Percentiles rank a stretch among this genome's conserved stretches.
These are phyloP conservation scores for Tricladium varicosporioides DNA, from an alignment of 2,329 filamentous ascomycete species.

Conservation along the genomic window DNA sequence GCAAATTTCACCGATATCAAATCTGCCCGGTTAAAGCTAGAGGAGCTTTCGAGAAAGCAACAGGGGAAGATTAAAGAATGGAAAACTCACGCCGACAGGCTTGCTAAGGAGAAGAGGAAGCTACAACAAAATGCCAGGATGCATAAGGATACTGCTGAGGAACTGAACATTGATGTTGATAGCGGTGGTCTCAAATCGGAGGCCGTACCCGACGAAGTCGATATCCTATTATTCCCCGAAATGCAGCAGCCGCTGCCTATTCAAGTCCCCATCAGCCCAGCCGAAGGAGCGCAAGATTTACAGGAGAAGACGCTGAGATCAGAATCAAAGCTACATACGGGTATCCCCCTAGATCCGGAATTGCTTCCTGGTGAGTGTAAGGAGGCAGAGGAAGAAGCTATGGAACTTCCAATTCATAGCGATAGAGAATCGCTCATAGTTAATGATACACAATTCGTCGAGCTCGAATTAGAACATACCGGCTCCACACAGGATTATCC, in stretches of 20 bases:
- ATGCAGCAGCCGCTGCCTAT: not conserved
- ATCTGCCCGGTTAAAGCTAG: constrained; percentile 13
- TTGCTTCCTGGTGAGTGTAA: not conserved
- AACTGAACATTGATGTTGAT: not conserved
- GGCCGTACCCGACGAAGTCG: not conserved
- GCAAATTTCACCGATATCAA: constrained; percentile 24
- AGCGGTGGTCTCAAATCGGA: not conserved
- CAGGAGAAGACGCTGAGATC: not conserved
- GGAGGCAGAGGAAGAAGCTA: not conserved
- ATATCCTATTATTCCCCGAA: too few relatives aligned
- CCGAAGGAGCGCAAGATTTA: not conserved
- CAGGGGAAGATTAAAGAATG: constrained; percentile 17
- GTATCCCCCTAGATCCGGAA: not conserved
- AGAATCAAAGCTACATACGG: not conserved
- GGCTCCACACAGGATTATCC: constrained; percentile 29
- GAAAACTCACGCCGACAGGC: constrained; percentile 5
- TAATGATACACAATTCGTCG: constrained; percentile 17
- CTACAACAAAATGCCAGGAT: constrained; percentile 16
- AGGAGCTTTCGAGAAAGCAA: constrained; percentile 12
- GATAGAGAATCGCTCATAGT: constrained; percentile 2
- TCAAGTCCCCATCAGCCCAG: not conserved
- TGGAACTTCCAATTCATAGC: constrained; percentile 12
- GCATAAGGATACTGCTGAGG: constrained; percentile 6
- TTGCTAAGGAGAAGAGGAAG: constrained; percentile 20
- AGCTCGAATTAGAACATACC: constrained; percentile 19